Evolutionary conservation across 2,329 filamentous ascomycete species (phyloP).

Genomic region (Aspergillus sp.): DNA sequence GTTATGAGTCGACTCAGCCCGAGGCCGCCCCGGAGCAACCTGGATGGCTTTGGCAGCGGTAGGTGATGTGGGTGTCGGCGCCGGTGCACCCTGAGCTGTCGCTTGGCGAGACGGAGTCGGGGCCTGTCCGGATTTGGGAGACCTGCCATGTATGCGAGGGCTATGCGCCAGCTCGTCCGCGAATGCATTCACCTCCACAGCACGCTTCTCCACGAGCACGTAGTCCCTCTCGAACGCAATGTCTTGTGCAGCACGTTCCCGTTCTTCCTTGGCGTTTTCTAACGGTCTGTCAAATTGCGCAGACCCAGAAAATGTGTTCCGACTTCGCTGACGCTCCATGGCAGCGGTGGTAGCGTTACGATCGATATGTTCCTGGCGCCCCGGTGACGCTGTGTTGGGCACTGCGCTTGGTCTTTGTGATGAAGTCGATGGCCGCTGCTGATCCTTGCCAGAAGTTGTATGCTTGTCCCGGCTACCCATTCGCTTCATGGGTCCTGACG

Average conservation of each 20-base stretch:
- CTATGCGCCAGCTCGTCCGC: constrained; percentile 89
- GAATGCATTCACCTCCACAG: constrained; percentile 93
- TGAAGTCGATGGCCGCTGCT: constrained; percentile 15
- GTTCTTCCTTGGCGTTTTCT: constrained; percentile 31
- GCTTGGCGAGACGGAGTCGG: constrained; percentile 63
- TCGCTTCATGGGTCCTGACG: constrained; percentile 21
- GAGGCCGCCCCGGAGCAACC: constrained; percentile 56
- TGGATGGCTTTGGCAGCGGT: constrained; percentile 64
- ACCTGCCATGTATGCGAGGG: constrained; percentile 50
- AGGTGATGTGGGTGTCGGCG: constrained; percentile 60
- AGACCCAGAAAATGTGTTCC: constrained; percentile 37
- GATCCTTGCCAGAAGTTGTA: constrained; percentile 16
- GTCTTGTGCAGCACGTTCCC: constrained; percentile 68
- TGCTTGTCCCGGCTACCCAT: constrained; percentile 26
- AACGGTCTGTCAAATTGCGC: constrained; percentile 34
- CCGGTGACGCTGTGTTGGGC: constrained; percentile 32
- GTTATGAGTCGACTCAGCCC: constrained; percentile 54
- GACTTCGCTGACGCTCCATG: constrained; percentile 56
- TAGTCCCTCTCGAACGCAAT: constrained; percentile 89
- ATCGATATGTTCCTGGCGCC: constrained; percentile 29
- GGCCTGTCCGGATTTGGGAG: constrained; percentile 46
- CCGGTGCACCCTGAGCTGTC: constrained; percentile 65
- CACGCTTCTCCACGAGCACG: constrained; percentile 87
- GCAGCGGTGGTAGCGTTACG: constrained; percentile 27
- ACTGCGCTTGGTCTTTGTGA: constrained; percentile 25